Evolutionary conservation across 1,284 basidiomycete species (phyloP), one percentile per base, ranked within the genome.

Genomic region (Ustilago crameri): DNA sequence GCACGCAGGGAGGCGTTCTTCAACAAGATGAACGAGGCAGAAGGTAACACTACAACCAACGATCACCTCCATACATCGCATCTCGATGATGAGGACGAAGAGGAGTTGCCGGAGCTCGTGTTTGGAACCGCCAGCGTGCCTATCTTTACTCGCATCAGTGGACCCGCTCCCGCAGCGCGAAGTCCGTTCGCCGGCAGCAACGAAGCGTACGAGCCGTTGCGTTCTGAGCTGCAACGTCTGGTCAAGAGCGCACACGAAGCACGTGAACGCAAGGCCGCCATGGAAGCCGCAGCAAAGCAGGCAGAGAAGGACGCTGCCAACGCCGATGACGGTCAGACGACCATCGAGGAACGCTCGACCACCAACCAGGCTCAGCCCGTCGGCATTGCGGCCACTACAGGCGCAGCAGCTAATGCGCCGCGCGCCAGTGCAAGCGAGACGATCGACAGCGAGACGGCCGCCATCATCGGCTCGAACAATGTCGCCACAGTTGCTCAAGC

Each of bases 81-180:
- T 32, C n/a, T 61, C n/a, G 71, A 74, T 14, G 75, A 75, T 23
- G 75, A 69, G 15, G 76, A 79, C 27, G 77, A 77, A 54, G 78
- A 79, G 40, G 76, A 79, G 60, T 60, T 80, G 15, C 76, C 78
- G 1, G 78, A 80, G 62, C 69, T 80, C 37, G 69, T 80, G 30
- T 76, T 80, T 60, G 78, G 78, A 27, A 80, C 78, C 1, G 76
- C 78, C 17, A 71, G 64, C n/a, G 76, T 78, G n/a, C 78, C 78
- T n/a, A 63, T 80, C 40, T 80, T 69, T 30, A 44, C 68, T 12
- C 62, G 72, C 8, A 54, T 60, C 3, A 9, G 44, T 3, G 47
- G 56, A 14, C 18, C 41, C 18, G 18, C 27, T 7, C 41, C 51
- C 30, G 38, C 51, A 1, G 50, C 45, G 9, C 42, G 61, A 22